Percentiles rank a stretch among this genome's conserved stretches.
Conservation (phyloP, 805 yeast species). For the Myxozyma monticola region DNA sequence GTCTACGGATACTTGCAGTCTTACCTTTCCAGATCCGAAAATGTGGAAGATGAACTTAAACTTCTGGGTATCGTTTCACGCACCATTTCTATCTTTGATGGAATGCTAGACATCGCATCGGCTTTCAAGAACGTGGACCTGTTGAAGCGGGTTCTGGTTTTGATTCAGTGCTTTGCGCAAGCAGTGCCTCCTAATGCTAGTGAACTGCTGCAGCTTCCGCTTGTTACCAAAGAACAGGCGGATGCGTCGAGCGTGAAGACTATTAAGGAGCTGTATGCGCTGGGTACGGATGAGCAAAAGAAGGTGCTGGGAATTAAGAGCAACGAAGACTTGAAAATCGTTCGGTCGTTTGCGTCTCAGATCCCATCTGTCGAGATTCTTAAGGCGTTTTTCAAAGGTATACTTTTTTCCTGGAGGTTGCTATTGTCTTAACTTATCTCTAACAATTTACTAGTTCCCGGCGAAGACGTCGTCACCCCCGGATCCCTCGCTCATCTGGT, state of each 20-base stretch:
- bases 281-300: constrained; percentile 37
- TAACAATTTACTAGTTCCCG: constrained; percentile 71
- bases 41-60: constrained; percentile 42
- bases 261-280: constrained; percentile 6
- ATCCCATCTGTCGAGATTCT: constrained; percentile 23
- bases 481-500: constrained; percentile 72
- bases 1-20: constrained; percentile 54
- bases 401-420: background rate
- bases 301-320: constrained; percentile 22
- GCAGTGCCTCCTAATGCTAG: constrained; percentile 26
- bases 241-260: background rate
- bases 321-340: constrained; percentile 19
- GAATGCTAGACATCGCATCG: constrained; percentile 77
- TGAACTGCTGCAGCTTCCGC: constrained; percentile 73
- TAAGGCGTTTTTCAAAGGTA: constrained; percentile 27
- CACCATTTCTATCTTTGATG: constrained; percentile 65
- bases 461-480: constrained; percentile 71
- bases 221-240: constrained; percentile 49
- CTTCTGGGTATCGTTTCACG: constrained; percentile 58
- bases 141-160: constrained; percentile 9
- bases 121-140: constrained; percentile 71
- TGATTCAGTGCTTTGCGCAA: constrained; percentile 26
- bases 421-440: background rate
- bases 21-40: constrained; percentile 56
- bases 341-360: constrained; percentile 24